A percentile compares a stretch with the other conserved stretches of the same genome.
Conservation (phyloP, 2,329 filamentous ascomycete species). For the Geoglossum cookeanum region DNA sequence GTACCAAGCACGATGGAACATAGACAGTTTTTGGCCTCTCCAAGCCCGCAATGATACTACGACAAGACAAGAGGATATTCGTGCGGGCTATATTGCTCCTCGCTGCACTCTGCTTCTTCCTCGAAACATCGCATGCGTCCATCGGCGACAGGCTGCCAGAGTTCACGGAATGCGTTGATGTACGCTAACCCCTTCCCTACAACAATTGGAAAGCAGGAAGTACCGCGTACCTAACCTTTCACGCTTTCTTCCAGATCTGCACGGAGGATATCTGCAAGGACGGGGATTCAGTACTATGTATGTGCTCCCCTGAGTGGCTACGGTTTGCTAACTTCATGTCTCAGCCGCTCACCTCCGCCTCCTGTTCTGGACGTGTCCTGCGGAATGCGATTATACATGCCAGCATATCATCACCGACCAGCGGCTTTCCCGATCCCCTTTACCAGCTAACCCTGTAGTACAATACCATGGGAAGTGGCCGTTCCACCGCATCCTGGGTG, state of each 20-base stretch:
- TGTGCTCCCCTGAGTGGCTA: slow-evolving; percentile 18
- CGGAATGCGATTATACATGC: slow-evolving; percentile 96
- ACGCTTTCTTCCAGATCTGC: slow-evolving; percentile 44
- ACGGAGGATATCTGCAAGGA: slow-evolving; percentile 57
- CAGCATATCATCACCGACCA: slow-evolving; percentile 73
- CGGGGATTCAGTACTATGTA: slow-evolving; percentile 52
- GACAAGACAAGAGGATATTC: not conserved
- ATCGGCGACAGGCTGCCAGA: slow-evolving; percentile 70
- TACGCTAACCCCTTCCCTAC: slow-evolving; percentile 22
- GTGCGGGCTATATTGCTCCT: slow-evolving; percentile 15
- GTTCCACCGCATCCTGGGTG: slow-evolving; percentile 72
- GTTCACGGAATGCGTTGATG: slow-evolving; percentile 72
- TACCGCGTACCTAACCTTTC: slow-evolving; percentile 5
- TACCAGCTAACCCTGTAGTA: slow-evolving; percentile 41
- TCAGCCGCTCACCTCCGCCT: slow-evolving; percentile 67
- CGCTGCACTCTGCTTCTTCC: slow-evolving; percentile 17
- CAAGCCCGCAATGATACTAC: slow-evolving; percentile 8
- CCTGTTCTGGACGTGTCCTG: slow-evolving; percentile 77
- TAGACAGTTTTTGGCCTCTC: not conserved
- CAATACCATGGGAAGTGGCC: slow-evolving; percentile 99
- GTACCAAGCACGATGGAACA: no score
- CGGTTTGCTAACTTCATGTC: not conserved
- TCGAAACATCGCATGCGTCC: slow-evolving; percentile 37
- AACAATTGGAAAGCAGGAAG: slow-evolving; percentile 7
- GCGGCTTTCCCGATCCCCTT: slow-evolving; percentile 45